These are phyloP conservation scores for Lodderomyces orthopsilosis DNA, from an alignment of 1,139 yeast species.

Conservation along the genomic window DNA sequence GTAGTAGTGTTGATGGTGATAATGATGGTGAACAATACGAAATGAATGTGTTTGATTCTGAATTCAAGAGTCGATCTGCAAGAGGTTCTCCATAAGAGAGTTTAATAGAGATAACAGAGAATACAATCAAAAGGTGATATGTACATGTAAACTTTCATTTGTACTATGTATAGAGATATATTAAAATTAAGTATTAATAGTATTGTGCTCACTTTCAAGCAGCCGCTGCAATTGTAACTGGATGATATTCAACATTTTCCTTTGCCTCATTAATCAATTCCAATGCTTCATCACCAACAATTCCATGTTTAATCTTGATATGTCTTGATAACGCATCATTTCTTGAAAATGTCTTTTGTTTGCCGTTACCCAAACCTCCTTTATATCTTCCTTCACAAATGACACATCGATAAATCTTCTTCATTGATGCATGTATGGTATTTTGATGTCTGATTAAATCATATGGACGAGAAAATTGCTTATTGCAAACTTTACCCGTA, in stretches of 20 bases:
- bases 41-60: background rate
- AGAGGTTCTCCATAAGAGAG: background rate
- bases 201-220: background rate
- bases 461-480: constrained; percentile 48
- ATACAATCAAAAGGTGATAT: background rate
- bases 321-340: constrained; percentile 52
- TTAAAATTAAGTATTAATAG: no score
- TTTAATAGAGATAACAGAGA: background rate
- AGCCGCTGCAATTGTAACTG: constrained; percentile 16
- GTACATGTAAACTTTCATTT: background rate
- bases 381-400: constrained; percentile 48
- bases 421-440: constrained; percentile 48
- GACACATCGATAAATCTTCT: constrained; percentile 49
- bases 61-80: background rate
- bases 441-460: constrained; percentile 51
- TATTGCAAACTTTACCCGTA: constrained; percentile 42
- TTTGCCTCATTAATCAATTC: constrained; percentile 72
- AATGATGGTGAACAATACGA: constrained; percentile 1
- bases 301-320: constrained; percentile 48
- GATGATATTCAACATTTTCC: constrained; percentile 66
- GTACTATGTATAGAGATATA: background rate
- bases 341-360: constrained; percentile 51
- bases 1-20: background rate
- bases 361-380: constrained; percentile 57
- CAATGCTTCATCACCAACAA: constrained; percentile 46